phyloP scores from a whole-genome alignment of 2,329 filamentous ascomycete species.

The Rutstroemia sp. region DNA sequence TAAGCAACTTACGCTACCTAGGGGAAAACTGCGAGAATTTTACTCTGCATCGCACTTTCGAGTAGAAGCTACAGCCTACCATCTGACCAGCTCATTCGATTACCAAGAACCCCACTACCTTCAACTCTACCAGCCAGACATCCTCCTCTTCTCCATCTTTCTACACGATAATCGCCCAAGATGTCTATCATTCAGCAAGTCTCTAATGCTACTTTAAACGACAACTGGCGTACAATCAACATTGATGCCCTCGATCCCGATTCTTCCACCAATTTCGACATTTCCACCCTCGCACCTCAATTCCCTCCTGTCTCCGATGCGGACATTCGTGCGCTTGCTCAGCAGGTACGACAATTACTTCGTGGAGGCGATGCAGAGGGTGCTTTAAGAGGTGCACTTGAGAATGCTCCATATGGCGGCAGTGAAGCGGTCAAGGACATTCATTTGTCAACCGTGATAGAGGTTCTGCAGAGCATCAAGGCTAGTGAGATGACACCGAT shows the following conservation, averaged over 20 bases:
- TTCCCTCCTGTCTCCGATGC: constrained; percentile 66
- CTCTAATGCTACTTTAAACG: constrained; percentile 50
- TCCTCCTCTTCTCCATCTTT: background rate
- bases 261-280: constrained; percentile 85
- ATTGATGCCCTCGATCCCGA: constrained; percentile 88
- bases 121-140: background rate
- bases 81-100: background rate
- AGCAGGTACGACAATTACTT: constrained; percentile 81
- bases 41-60: background rate
- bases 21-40: background rate
- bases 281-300: constrained; percentile 68
- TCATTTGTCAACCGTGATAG: constrained; percentile 79
- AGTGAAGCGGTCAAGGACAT: constrained; percentile 61
- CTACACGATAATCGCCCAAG: constrained; percentile 5
- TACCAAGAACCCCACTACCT: constrained; percentile 8
- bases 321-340: constrained; percentile 70
- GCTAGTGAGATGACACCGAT: constrained; percentile 92
- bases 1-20: too few species aligned
- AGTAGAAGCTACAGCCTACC: background rate
- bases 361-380: constrained; percentile 82
- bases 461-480: constrained; percentile 93
- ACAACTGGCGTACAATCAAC: constrained; percentile 83
- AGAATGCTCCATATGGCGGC: constrained; percentile 72
- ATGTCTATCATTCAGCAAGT: constrained; percentile 66
- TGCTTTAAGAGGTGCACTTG: constrained; percentile 74